Percentiles rank a stretch among this genome's conserved stretches.
Conservation (phyloP, 1,284 basidiomycete genomes). For the Calocybe gambosa region DNA sequence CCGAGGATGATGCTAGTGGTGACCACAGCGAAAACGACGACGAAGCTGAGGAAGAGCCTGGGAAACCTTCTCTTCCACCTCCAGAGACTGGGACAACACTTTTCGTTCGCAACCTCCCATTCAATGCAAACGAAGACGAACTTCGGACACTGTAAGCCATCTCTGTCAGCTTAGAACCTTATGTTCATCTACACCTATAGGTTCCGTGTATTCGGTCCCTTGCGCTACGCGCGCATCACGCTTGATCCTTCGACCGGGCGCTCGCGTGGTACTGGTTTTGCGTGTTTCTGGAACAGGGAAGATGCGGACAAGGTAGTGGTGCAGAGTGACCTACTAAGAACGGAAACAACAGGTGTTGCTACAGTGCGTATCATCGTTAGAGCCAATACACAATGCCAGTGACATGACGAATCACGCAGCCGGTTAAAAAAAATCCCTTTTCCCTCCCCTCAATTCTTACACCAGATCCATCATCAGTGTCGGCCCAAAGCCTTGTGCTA, state of each 20-base stretch:
- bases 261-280: slow-evolving; percentile 93
- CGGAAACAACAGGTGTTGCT: slow-evolving; percentile 50
- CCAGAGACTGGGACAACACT: slow-evolving; percentile 87
- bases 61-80: slow-evolving; percentile 69
- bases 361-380: slow-evolving; percentile 23
- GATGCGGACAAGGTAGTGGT: slow-evolving; percentile 84
- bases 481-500: slow-evolving; percentile 80
- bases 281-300: slow-evolving; percentile 93
- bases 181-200: slow-evolving; percentile 31
- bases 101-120: slow-evolving; percentile 94
- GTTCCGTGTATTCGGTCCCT: slow-evolving; percentile 86
- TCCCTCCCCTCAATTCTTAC: slow-evolving; percentile 83
- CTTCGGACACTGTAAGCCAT: slow-evolving; percentile 66
- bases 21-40: slow-evolving; percentile 15
- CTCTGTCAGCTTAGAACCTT: not conserved
- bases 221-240: slow-evolving; percentile 92
- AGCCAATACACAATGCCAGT: not conserved
- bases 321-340: slow-evolving; percentile 70
- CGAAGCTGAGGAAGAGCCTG: slow-evolving; percentile 46
- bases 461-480: slow-evolving; percentile 87
- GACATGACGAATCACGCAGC: slow-evolving; percentile 26
- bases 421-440: slow-evolving; percentile 72
- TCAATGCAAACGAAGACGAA: slow-evolving; percentile 88
- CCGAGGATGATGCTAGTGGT: slow-evolving; percentile 25
- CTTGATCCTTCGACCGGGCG: slow-evolving; percentile 81